phyloP scores from a whole-genome alignment of 768 basidiomycete genomes.

The Pisolithus orientalis region DNA sequence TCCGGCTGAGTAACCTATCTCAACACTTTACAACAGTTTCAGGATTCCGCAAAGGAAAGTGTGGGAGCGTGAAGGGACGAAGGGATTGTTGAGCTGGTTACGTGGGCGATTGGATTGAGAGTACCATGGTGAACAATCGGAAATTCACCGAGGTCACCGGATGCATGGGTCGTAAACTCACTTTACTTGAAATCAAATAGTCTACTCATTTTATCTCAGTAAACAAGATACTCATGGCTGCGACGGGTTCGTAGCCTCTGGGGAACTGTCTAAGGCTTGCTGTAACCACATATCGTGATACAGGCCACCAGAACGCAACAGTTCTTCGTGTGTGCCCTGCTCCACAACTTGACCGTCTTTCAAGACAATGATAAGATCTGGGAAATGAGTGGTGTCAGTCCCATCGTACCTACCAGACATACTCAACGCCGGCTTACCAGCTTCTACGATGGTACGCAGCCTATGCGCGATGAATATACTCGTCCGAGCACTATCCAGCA shows the following conservation, averaged over 20 bases:
- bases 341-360: constrained; percentile 88
- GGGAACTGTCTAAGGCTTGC: constrained; percentile 42
- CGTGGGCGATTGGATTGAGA: constrained; percentile 61
- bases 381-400: neutral
- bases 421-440: constrained; percentile 44
- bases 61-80: constrained; percentile 85
- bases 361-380: constrained; percentile 90
- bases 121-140: too few species aligned
- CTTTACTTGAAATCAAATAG: neutral
- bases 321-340: constrained; percentile 87
- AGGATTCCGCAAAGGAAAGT: constrained; percentile 74
- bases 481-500: constrained; percentile 76
- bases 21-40: constrained; percentile 44
- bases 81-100: constrained; percentile 74
- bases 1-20: neutral
- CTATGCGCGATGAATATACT: constrained; percentile 97
- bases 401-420: neutral
- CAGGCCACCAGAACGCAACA: constrained; percentile 63
- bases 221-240: neutral
- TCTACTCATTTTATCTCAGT: neutral
- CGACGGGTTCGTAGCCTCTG: constrained; percentile 11
- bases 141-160: neutral
- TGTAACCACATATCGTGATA: constrained; percentile 82
- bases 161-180: neutral
- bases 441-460: constrained; percentile 82